phyloP scores from a whole-genome alignment of 1,284 basidiomycete species.

The Boletus smithii region DNA sequence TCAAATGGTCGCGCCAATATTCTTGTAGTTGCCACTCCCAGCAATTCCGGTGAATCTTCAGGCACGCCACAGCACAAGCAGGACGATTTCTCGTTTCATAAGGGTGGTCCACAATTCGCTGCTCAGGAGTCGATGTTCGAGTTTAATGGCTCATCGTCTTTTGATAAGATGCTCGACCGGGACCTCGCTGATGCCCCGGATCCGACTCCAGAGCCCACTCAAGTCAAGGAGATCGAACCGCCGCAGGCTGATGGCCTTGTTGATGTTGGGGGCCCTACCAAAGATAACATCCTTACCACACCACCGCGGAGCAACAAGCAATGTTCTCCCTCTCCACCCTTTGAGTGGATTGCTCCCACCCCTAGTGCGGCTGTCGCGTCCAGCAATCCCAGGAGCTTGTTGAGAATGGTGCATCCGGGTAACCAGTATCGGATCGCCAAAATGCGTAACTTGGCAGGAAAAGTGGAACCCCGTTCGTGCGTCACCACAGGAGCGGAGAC shows the following conservation, averaged over 20 bases:
- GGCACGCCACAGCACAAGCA: constrained; percentile 13
- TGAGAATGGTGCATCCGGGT: constrained; percentile 31
- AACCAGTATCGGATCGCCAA: constrained; percentile 31
- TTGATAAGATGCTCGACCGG: constrained; percentile 33
- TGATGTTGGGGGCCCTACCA: neutral
- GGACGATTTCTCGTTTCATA: constrained; percentile 13
- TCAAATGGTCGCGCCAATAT: constrained; percentile 27
- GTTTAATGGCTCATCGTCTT: constrained; percentile 31
- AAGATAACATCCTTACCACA: constrained; percentile 1
- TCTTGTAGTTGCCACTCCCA: constrained; percentile 48
- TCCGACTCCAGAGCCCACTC: constrained; percentile 29
- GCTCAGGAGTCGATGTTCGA: constrained; percentile 22
- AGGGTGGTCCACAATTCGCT: constrained; percentile 3
- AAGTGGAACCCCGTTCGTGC: constrained; percentile 22
- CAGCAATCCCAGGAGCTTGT: constrained; percentile 32
- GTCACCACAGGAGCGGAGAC: constrained; percentile 15
- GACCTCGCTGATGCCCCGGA: constrained; percentile 23
- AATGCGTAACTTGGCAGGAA: constrained; percentile 24
- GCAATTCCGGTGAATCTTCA: constrained; percentile 31
- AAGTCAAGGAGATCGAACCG: constrained; percentile 13
- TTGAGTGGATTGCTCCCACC: constrained; percentile 28
- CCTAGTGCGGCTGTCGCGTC: constrained; percentile 18
- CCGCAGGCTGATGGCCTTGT: constrained; percentile 1
- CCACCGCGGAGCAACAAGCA: constrained; percentile 4
- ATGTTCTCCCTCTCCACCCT: constrained; percentile 16